Evolutionary conservation across 345 rosid species (phyloP).

Genomic region (Salix udensis): DNA sequence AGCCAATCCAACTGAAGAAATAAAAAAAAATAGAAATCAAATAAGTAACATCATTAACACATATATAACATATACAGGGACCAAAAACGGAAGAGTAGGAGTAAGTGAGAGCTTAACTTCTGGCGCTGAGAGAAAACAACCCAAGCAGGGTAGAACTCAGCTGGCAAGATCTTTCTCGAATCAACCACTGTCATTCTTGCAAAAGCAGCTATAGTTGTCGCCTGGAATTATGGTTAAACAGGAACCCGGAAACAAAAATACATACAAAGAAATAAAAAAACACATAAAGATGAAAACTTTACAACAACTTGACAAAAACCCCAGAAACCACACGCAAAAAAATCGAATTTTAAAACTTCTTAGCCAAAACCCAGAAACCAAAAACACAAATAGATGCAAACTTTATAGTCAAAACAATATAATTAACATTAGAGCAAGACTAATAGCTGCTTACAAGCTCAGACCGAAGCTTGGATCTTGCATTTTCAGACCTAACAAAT

Average conservation of each 20-base stretch:
- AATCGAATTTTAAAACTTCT: neutral
- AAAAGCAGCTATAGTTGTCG: constrained; percentile 81
- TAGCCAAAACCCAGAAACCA: neutral
- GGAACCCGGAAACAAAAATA: neutral
- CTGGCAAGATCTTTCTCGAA: constrained; percentile 81
- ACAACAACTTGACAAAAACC: neutral
- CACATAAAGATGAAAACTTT: neutral
- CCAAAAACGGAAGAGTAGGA: neutral
- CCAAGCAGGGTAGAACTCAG: constrained; percentile 88
- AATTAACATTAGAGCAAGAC: neutral
- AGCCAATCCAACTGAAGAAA: constrained; percentile 85
- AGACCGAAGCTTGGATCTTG: constrained; percentile 77
- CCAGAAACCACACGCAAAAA: neutral
- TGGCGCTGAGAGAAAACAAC: constrained; percentile 92
- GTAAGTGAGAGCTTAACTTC: constrained; percentile 47
- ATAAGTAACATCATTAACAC: constrained; percentile 6
- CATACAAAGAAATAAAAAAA: neutral
- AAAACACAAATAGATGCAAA: neutral
- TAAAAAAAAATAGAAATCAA: constrained; percentile 14
- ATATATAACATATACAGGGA: neutral
- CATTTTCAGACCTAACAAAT: constrained; percentile 75
- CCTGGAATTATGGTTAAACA: constrained; percentile 39
- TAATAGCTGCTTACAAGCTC: constrained; percentile 57
- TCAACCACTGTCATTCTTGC: constrained; percentile 93
- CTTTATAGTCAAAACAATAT: neutral